These are phyloP conservation scores for Porpolomopsis calyptriformis DNA, from an alignment of 768 basidiomycete species.

Conservation along the genomic window DNA sequence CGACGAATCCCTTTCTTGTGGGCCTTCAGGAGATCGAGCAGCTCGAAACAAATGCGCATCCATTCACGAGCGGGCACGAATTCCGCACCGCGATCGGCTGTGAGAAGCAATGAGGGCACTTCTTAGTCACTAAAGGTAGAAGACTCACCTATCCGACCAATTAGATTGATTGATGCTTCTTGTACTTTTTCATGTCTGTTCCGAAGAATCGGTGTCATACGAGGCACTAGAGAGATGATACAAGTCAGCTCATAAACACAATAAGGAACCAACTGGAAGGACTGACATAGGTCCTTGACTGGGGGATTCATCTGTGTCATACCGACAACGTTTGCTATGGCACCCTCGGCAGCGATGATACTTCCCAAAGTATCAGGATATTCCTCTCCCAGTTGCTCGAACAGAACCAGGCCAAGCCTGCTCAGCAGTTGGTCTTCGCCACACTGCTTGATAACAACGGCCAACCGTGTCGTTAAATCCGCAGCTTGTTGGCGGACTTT, in stretches of 20 bases:
- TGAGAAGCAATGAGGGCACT: slow-evolving; percentile 11
- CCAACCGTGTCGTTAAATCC: slow-evolving; percentile 91
- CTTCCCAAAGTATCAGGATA: slow-evolving; percentile 98
- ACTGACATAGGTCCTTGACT: slow-evolving; percentile 95
- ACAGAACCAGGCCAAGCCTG: slow-evolving; percentile 92
- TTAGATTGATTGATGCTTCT: slow-evolving; percentile 98
- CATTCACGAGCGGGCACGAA: slow-evolving; percentile 98
- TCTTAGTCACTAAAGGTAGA: slow-evolving; percentile 3
- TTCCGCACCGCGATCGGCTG: slow-evolving; percentile 96
- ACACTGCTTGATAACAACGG: slow-evolving; percentile 97
- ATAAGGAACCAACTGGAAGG: not conserved
- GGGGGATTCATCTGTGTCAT: slow-evolving; percentile 99
- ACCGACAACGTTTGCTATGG: slow-evolving; percentile 98
- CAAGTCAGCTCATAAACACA: slow-evolving; percentile 1
- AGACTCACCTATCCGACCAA: slow-evolving; percentile 78
- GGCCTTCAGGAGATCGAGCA: slow-evolving; percentile 92
- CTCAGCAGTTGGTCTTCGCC: slow-evolving; percentile 93
- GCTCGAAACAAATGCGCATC: slow-evolving; percentile 99
- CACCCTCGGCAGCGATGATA: slow-evolving; percentile 97
- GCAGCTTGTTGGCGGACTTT: slow-evolving; percentile 99
- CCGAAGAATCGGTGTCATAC: slow-evolving; percentile 99
- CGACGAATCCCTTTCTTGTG: slow-evolving; percentile 99
- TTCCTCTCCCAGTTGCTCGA: slow-evolving; percentile 98
- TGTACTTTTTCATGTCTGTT: slow-evolving; percentile 99
- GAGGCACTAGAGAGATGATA: slow-evolving; percentile 57